Base-by-base conservation (phyloP, 2,329 filamentous ascomycete genomes). In the Fusarium sp. region DNA sequence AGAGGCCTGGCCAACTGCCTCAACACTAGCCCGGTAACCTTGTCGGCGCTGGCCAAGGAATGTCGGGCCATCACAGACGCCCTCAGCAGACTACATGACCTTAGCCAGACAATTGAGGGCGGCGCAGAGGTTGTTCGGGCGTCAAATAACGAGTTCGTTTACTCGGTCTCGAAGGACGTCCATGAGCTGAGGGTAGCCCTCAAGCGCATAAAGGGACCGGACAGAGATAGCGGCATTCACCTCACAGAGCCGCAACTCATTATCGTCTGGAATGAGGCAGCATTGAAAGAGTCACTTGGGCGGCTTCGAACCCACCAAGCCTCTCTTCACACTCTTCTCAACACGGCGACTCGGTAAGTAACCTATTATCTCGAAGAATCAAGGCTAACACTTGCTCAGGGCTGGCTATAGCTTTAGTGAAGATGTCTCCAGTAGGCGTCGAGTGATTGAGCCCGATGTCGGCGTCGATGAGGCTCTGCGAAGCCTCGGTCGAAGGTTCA, bases 231-330 rank as follows among this genome's bases (percentile, higher is more conserved):
- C 58, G 77, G 77, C 46, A 78, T 78, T 62, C 73, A 75, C 38
- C 67, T 78, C 14, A 70, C 38, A 46, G 77, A 78, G 40, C 77
- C 77, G 16, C 75, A 76, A 36, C 77, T 78, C 56, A 71, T 78
- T 44, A 78, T 78, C 53, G 73, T 78, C 22, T 78, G 77, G 77
- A 78, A 78, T 55, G 77, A 78, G 65, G 69, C 67, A 27, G 46
- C 63, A 22, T 68, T 78, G 58, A 78, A 78, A 53, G 66, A 66
- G 29, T 76, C 62, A 8, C 67, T 78, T 24, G 64, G 66, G 6
- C 70, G 75, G 46, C 61, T 78, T 40, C 77, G 74, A 44, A 78
- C 73, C 44, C 77, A 78, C 6, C 77, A 78, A 60, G 77, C 77
- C 17, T 78, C 77, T 46, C 66, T 78, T 9, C 77, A 78, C 46